phyloP scores from a whole-genome alignment of 1,284 basidiomycete species.

The Fomitopsis schrenkii region DNA sequence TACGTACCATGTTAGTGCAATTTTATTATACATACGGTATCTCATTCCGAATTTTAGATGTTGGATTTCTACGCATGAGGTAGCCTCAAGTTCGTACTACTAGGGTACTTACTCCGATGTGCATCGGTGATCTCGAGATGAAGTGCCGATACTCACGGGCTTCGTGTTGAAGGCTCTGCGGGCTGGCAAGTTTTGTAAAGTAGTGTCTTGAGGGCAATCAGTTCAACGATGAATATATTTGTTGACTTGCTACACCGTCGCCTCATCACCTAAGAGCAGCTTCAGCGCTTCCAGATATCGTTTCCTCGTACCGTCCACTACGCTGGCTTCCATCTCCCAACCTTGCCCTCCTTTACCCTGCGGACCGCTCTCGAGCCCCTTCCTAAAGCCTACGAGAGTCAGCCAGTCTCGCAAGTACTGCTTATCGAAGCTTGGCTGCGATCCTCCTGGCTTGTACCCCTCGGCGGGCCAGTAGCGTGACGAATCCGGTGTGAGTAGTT shows the following conservation, averaged over 20 bases:
- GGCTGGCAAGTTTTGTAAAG: too few species aligned
- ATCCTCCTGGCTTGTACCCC: conserved; percentile 70
- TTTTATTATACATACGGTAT: too few species aligned
- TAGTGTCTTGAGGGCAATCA: too few species aligned
- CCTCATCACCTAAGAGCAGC: conserved; percentile 47
- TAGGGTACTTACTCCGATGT: too few species aligned
- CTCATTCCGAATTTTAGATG: too few species aligned
- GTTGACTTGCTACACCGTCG: neutral
- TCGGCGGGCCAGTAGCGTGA: conserved; percentile 93
- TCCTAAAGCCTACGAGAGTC: conserved; percentile 65
- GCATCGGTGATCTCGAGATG: too few species aligned
- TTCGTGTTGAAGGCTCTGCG: too few species aligned
- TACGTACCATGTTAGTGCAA: too few species aligned
- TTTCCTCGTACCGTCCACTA: conserved; percentile 72
- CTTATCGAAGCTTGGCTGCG: conserved; percentile 95
- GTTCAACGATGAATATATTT: too few species aligned
- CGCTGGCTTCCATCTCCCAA: conserved; percentile 73
- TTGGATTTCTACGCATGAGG: too few species aligned
- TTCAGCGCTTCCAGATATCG: conserved; percentile 80
- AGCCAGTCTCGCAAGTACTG: conserved; percentile 95
- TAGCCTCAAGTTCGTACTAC: too few species aligned
- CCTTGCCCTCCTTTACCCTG: conserved; percentile 64
- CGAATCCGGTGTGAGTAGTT: conserved; percentile 95
- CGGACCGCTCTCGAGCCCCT: conserved; percentile 74
- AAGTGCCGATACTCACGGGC: too few species aligned